Percentiles rank a stretch among this genome's conserved stretches.
These are phyloP conservation scores for Globisporangium irregulare DNA, from an alignment of 352 stramenopile genomes.

Conservation along the genomic window DNA sequence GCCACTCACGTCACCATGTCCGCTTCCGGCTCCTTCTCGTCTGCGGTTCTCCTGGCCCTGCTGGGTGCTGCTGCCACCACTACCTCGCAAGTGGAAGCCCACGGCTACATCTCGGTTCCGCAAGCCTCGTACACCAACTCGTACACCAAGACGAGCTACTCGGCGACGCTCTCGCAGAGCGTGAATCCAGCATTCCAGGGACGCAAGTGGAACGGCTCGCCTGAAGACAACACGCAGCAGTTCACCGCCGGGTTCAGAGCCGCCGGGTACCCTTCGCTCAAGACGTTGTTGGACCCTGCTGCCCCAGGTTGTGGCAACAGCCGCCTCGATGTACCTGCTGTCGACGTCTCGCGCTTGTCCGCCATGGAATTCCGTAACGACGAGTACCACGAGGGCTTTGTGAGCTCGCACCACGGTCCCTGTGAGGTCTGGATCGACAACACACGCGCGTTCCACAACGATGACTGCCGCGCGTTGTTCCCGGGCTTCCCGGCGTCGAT, in stretches of 20 bases:
- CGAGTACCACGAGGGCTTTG: conserved; percentile 31
- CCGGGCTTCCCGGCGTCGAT: conserved; percentile 21
- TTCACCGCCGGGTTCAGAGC: conserved; percentile 25
- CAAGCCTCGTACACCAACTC: conserved; percentile 26
- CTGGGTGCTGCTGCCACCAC: conserved; percentile 3
- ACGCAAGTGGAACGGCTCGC: conserved; percentile 34
- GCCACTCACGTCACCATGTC: background rate
- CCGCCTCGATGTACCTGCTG: conserved; percentile 24
- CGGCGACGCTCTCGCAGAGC: conserved; percentile 18
- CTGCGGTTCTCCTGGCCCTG: background rate
- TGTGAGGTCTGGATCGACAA: conserved; percentile 42
- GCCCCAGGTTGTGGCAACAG: conserved; percentile 30
- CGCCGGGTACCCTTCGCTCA: conserved; percentile 21
- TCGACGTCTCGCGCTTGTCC: conserved; percentile 25
- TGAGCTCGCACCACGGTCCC: conserved; percentile 33
- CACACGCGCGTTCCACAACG: conserved; percentile 27
- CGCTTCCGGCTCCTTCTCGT: background rate
- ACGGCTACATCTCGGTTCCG: conserved; percentile 34
- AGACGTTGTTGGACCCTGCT: conserved; percentile 21
- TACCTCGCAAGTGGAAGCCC: conserved; percentile 15
- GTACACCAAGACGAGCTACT: conserved; percentile 31
- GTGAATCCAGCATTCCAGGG: conserved; percentile 26
- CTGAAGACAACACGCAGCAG: conserved; percentile 25
- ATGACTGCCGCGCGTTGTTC: conserved; percentile 34
- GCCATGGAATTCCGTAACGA: conserved; percentile 35